A percentile compares a stretch with the other conserved stretches of the same genome.
Evolutionary conservation across 164 flowering plant genomes (phyloP).

Genomic region (Kingdonia uniflora): DNA sequence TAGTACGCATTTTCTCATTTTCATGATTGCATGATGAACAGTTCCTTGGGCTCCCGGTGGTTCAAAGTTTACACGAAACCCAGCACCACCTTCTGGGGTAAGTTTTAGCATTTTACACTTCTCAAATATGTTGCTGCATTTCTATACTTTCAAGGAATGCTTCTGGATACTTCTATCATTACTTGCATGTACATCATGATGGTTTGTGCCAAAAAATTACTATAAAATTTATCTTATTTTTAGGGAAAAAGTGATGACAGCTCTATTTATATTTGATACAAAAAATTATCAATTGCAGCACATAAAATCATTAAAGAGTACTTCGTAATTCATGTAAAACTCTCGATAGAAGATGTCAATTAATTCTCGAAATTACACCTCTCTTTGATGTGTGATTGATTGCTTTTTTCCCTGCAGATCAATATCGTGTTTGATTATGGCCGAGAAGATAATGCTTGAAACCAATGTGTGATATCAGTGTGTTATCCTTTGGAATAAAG

Average conservation of each 20-base stretch:
- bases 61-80: conserved; percentile 74
- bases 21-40: conserved; percentile 23
- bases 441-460: conserved; percentile 46
- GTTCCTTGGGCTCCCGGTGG: conserved; percentile 99
- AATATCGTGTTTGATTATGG: conserved; percentile 78
- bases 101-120: conserved; percentile 8
- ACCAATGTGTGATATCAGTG: background rate
- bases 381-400: too few species aligned
- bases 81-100: conserved; percentile 87
- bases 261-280: too few species aligned
- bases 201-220: background rate
- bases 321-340: too few species aligned
- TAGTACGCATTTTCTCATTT: too few species aligned
- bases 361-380: too few species aligned
- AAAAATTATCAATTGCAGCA: too few species aligned
- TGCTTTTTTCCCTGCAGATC: conserved; percentile 40
- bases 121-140: background rate
- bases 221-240: too few species aligned
- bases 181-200: background rate
- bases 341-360: too few species aligned
- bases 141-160: background rate
- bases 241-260: too few species aligned
- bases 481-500: too few species aligned
- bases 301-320: too few species aligned
- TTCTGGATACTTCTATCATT: too few species aligned